These are phyloP conservation scores for Dioscorea alata DNA, from an alignment of 106 monocot species.

Conservation along the genomic window DNA sequence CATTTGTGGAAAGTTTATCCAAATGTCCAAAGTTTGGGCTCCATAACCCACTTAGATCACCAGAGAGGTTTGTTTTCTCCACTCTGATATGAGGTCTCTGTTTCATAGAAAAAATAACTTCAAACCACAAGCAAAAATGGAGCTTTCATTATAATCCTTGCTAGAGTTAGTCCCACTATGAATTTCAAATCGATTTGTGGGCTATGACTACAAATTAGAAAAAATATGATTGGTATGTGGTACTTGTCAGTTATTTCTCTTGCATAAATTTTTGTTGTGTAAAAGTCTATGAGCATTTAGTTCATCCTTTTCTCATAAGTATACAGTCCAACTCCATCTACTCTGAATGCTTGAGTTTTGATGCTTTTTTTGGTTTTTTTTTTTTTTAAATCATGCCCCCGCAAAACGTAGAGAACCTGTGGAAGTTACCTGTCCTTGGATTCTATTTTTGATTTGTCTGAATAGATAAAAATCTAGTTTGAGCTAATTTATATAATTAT, in stretches of 20 bases:
- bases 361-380: background rate
- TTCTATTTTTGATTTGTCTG: background rate
- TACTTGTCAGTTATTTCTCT: background rate
- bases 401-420: background rate
- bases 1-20: slow-evolving; percentile 75
- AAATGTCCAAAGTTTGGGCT: slow-evolving; percentile 92
- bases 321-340: background rate
- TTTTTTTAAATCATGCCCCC: background rate
- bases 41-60: slow-evolving; percentile 83
- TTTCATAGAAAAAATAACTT: too few relatives aligned
- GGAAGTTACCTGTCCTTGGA: background rate
- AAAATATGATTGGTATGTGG: background rate
- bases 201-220: background rate
- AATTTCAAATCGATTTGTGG: too few relatives aligned
- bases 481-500: background rate
- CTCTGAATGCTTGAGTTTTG: background rate
- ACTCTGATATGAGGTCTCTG: background rate
- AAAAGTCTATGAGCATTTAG: background rate
- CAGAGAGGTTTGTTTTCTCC: slow-evolving; percentile 58
- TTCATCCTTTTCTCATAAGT: background rate
- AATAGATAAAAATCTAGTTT: background rate
- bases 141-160: too few relatives aligned
- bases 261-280: background rate
- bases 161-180: too few relatives aligned
- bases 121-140: too few relatives aligned